Evolutionary conservation across 192 early-diverging fungal genomes (phyloP).

Genomic region (Gryganskiella cystojenkinii): DNA sequence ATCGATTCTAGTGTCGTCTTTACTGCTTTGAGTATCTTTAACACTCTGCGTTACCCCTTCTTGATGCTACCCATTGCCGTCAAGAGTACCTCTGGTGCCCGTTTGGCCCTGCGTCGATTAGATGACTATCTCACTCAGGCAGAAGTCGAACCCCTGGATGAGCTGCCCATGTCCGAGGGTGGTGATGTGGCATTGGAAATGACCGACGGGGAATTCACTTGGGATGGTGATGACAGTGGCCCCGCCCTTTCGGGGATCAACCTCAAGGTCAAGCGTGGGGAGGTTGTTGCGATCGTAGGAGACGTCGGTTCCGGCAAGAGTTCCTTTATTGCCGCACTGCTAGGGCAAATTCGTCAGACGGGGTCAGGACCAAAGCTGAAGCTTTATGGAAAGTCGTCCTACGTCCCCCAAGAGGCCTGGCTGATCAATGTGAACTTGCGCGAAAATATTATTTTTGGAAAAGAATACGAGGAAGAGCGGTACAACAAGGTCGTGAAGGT

Average conservation of each 20-base stretch:
- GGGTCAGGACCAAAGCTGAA: slow-evolving; percentile 26
- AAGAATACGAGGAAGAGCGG: slow-evolving; percentile 59
- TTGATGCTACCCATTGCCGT: slow-evolving; percentile 56
- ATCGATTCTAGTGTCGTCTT: slow-evolving; percentile 52
- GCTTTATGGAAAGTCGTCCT: slow-evolving; percentile 76
- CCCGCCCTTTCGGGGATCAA: slow-evolving; percentile 47
- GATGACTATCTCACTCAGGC: slow-evolving; percentile 30
- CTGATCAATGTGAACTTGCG: slow-evolving; percentile 79
- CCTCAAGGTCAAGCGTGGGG: slow-evolving; percentile 49
- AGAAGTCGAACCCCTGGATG: slow-evolving; percentile 62
- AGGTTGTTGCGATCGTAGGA: slow-evolving; percentile 82
- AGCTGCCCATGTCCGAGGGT: slow-evolving; percentile 34
- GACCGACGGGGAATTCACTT: slow-evolving; percentile 52
- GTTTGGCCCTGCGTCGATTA: slow-evolving; percentile 22
- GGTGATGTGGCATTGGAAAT: slow-evolving; percentile 22
- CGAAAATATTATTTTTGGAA: slow-evolving; percentile 77
- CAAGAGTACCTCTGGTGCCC: slow-evolving; percentile 41
- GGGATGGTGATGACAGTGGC: slow-evolving; percentile 71
- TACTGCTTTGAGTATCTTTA: slow-evolving; percentile 60
- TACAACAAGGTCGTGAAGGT: slow-evolving; percentile 65
- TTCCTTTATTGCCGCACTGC: slow-evolving; percentile 78
- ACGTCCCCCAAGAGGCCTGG: slow-evolving; percentile 87
- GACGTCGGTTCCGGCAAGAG: slow-evolving; percentile 86
- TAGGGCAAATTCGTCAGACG: slow-evolving; percentile 60
- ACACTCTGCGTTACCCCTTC: slow-evolving; percentile 58